phyloP scores from a whole-genome alignment of 192 early-diverging fungal genomes.

The Glomus cerebriforme region DNA sequence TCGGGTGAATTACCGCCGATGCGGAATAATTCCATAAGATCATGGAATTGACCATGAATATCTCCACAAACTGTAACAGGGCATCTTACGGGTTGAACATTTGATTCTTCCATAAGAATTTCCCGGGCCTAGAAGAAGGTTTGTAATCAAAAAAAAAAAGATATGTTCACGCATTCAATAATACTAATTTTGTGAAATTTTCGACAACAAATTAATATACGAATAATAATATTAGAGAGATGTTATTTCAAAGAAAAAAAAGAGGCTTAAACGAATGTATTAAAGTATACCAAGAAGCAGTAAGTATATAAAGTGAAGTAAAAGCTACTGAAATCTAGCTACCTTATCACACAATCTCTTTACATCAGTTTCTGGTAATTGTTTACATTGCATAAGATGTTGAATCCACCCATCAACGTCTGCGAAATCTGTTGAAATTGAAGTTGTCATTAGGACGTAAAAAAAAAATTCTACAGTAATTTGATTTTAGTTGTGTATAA shows the following conservation, averaged over 20 bases:
- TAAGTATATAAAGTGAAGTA: slow-evolving; percentile 37
- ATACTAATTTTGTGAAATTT: neutral
- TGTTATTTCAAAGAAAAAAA: neutral
- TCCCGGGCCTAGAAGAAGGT: slow-evolving; percentile 81
- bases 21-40: slow-evolving; percentile 94
- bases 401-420: slow-evolving; percentile 94
- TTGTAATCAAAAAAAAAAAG: slow-evolving; percentile 33
- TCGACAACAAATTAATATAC: neutral
- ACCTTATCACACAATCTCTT: slow-evolving; percentile 98
- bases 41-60: slow-evolving; percentile 99
- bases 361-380: slow-evolving; percentile 90
- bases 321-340: slow-evolving; percentile 60
- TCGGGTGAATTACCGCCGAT: slow-evolving; percentile 96
- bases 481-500: neutral
- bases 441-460: slow-evolving; percentile 35
- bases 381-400: slow-evolving; percentile 91
- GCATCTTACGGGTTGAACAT: slow-evolving; percentile 96
- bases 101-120: slow-evolving; percentile 93
- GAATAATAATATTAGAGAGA: neutral
- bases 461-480: neutral
- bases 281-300: neutral
- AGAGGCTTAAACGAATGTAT: neutral
- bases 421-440: slow-evolving; percentile 63
- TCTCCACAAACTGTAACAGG: slow-evolving; percentile 99
- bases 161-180: slow-evolving; percentile 33